Conservation (phyloP, 371 early-diverging fungal species). For the Lichtheimia ornata region DNA sequence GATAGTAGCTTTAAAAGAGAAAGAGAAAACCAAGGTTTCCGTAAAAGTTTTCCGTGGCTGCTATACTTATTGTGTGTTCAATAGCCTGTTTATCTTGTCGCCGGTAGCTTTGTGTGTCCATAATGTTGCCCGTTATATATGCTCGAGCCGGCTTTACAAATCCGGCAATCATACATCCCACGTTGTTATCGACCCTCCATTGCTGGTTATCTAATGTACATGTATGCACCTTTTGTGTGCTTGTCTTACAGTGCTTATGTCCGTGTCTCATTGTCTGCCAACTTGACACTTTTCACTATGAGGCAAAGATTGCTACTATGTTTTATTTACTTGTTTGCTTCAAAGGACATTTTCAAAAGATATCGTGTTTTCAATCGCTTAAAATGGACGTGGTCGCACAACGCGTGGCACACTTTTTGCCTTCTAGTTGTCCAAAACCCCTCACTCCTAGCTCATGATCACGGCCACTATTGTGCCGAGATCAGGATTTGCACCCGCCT, state of each 20-base stretch:
- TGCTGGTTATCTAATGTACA: background rate
- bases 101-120: background rate
- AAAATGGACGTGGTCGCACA: background rate
- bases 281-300: background rate
- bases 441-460: no score
- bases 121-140: constrained; percentile 6
- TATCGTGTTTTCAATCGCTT: background rate
- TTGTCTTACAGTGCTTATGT: background rate
- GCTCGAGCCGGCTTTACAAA: constrained; percentile 14
- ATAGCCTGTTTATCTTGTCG: background rate
- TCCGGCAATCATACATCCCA: constrained; percentile 8
- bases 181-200: background rate
- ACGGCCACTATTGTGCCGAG: no score
- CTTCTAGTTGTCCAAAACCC: background rate
- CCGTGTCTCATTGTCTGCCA: background rate
- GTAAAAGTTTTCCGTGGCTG: background rate
- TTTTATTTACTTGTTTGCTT: background rate
- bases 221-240: background rate
- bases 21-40: constrained; percentile 2
- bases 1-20: background rate
- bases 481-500: no score
- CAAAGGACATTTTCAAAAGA: constrained; percentile 1
- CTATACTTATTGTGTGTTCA: background rate
- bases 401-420: constrained; percentile 4
- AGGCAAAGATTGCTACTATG: background rate